Evolutionary conservation across 225 moss, liverwort and hornwort genomes (phyloP).

Genomic region (Polytrichum formosum): DNA sequence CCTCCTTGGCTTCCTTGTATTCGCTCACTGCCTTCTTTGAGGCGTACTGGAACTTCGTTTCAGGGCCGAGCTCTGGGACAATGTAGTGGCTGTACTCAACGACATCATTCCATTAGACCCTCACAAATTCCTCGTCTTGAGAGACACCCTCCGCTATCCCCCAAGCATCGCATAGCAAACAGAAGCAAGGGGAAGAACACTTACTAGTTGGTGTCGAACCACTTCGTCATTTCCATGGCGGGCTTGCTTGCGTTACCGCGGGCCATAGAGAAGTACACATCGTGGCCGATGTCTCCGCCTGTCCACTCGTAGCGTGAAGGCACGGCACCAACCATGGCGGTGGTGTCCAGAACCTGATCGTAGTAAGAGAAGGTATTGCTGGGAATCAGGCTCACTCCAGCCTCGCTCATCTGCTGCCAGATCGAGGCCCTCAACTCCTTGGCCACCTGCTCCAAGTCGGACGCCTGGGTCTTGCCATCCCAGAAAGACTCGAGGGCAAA

Average conservation of each 20-base stretch:
- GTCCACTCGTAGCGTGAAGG: slow-evolving; percentile 54
- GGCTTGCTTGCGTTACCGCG: slow-evolving; percentile 59
- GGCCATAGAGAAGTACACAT: slow-evolving; percentile 72
- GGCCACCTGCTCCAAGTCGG: slow-evolving; percentile 55
- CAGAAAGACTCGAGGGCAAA: slow-evolving; percentile 69
- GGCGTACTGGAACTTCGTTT: slow-evolving; percentile 57
- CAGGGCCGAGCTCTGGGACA: slow-evolving; percentile 58
- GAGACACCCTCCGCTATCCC: too few species aligned
- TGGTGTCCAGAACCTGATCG: slow-evolving; percentile 65
- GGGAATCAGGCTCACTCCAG: slow-evolving; percentile 49
- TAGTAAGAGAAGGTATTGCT: slow-evolving; percentile 70
- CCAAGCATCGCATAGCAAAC: background rate
- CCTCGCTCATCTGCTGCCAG: slow-evolving; percentile 59
- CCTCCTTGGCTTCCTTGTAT: slow-evolving; percentile 60
- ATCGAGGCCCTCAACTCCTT: slow-evolving; percentile 56
- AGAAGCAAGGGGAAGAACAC: slow-evolving; percentile 9
- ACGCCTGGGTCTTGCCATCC: slow-evolving; percentile 59
- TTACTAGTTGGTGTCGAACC: slow-evolving; percentile 79
- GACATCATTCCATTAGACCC: background rate
- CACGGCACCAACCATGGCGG: slow-evolving; percentile 56
- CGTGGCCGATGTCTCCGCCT: slow-evolving; percentile 42
- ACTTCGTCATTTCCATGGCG: slow-evolving; percentile 79
- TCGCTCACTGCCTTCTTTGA: slow-evolving; percentile 59
- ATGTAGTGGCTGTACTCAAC: slow-evolving; percentile 56
- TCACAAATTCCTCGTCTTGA: too few species aligned